Conservation (phyloP, 2,329 filamentous ascomycete species). For the Biscogniauxia marginata region DNA sequence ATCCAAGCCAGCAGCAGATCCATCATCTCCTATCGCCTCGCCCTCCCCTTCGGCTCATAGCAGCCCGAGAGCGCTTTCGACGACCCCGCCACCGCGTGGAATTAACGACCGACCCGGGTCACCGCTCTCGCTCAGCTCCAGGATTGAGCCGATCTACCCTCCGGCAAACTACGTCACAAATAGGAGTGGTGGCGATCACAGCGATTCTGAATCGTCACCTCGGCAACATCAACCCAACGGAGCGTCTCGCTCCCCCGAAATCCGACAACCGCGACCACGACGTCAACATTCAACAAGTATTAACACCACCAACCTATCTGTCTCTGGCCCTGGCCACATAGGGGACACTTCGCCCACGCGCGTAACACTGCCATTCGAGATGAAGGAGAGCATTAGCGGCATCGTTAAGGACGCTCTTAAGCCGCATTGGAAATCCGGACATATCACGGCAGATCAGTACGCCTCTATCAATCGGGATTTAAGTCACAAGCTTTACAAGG, state of each 20-base stretch:
- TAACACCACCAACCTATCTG: conserved; percentile 36
- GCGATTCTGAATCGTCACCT: conserved; percentile 43
- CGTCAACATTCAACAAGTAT: conserved; percentile 43
- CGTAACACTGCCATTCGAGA: conserved; percentile 67
- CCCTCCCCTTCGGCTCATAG: conserved; percentile 63
- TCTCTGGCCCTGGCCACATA: no score
- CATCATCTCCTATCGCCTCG: conserved; percentile 66
- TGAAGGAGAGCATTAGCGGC: conserved; percentile 84
- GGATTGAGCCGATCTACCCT: conserved; percentile 71
- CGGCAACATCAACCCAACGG: conserved; percentile 33
- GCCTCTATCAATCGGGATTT: conserved; percentile 88
- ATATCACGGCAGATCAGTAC: conserved; percentile 85
- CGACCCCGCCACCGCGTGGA: conserved; percentile 67
- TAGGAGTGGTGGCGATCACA: conserved; percentile 42
- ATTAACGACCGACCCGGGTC: conserved; percentile 64
- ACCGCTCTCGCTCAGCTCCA: conserved; percentile 64
- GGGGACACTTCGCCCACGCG: conserved; percentile 70
- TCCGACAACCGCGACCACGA: conserved; percentile 52
- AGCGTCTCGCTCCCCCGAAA: conserved; percentile 41
- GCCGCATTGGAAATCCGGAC: conserved; percentile 76
- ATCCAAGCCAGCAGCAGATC: conserved; percentile 32
- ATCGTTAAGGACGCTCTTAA: conserved; percentile 83
- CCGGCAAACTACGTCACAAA: conserved; percentile 72
- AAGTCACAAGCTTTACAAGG: conserved; percentile 82
- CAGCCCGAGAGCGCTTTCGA: conserved; percentile 65